phyloP scores from a whole-genome alignment of 2,329 filamentous ascomycete genomes.

The Colletotrichum simmondsii region DNA sequence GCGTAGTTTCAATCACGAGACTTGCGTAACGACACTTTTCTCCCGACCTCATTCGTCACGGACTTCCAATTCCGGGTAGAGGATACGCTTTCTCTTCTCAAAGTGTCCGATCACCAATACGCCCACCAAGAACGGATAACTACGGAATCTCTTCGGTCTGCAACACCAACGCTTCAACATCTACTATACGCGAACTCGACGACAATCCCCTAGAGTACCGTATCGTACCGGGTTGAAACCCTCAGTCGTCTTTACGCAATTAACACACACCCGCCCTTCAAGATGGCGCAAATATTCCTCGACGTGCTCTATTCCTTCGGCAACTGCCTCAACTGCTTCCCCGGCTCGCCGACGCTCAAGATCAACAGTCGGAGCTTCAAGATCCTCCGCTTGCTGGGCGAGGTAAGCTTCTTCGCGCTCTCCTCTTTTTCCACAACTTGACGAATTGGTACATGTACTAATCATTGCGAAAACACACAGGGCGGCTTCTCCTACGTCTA shows the following conservation, averaged over 20 bases:
- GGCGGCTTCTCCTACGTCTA: slow-evolving; percentile 99
- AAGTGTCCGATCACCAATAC: background rate
- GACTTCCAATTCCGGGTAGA: background rate
- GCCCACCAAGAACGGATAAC: background rate
- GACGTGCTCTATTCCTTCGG: slow-evolving; percentile 92
- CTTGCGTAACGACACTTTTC: background rate
- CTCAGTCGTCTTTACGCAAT: background rate
- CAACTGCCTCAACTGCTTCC: slow-evolving; percentile 97
- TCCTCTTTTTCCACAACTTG: background rate
- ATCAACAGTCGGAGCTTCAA: slow-evolving; percentile 97
- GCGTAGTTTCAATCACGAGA: background rate
- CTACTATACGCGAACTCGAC: background rate
- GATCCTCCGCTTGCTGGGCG: slow-evolving; percentile 91
- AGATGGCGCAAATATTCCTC: slow-evolving; percentile 85
- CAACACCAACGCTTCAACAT: no score
- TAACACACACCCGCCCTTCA: slow-evolving; percentile 10
- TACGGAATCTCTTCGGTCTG: no score
- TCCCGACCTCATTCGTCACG: background rate
- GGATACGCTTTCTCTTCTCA: background rate
- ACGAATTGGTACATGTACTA: background rate
- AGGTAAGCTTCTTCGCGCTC: slow-evolving; percentile 64
- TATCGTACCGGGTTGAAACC: background rate
- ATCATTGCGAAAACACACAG: slow-evolving; percentile 52
- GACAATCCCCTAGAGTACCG: no score
- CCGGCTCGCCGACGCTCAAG: slow-evolving; percentile 90